Base-by-base conservation (phyloP, 2,329 filamentous ascomycete genomes). In the Ophiobolus disseminans region DNA sequence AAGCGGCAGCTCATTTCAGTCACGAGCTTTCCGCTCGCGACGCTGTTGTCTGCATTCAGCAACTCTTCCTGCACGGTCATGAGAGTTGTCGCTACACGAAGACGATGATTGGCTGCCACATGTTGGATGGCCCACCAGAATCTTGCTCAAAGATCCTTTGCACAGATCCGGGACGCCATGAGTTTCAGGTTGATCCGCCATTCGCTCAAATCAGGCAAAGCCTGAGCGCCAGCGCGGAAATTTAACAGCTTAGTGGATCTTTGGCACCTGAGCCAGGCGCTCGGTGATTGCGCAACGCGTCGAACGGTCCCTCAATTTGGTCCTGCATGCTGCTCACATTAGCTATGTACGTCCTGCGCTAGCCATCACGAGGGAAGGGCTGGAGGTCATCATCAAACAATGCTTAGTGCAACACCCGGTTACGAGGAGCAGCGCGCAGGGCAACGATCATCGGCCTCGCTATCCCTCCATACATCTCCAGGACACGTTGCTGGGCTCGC, bases 271-370 rank as follows among this genome's bases (percentile, higher is more conserved):
- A 60, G 64, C 70, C 69, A 69, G 70, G 64, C 60, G 60, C 63
- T 67, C 68, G 70, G 70, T 66, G 65, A 72, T 72, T 72, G 68
- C 67, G 67, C 67, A 73, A 72, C 64, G 65, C 63, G 55, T 54
- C 48, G 39, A 56, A 40, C 56, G 51, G 54, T 65, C 57, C 55
- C 57, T 64, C 52, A 50, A 53, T 57, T 52, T 55, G 45, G 43
- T 52, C 45, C 36, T 47, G 45, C 43, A 50, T 46, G 46, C 48
- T 34, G 21, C 36, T 14, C 19, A 40, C 41, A 53, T 60, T 55
- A 40, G n/a, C n/a, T n/a, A n/a, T n/a, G n/a, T n/a, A n/a, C 48
- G 40, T 52, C 48, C 57, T 50, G 54, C 50, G 46, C 41, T 44
- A 44, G 41, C 31, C 39, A 32, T 36, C 32, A 44, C 32, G 23